Evolutionary conservation across 306 rosid species (phyloP).

Genomic region (Coriaria nepalensis): DNA sequence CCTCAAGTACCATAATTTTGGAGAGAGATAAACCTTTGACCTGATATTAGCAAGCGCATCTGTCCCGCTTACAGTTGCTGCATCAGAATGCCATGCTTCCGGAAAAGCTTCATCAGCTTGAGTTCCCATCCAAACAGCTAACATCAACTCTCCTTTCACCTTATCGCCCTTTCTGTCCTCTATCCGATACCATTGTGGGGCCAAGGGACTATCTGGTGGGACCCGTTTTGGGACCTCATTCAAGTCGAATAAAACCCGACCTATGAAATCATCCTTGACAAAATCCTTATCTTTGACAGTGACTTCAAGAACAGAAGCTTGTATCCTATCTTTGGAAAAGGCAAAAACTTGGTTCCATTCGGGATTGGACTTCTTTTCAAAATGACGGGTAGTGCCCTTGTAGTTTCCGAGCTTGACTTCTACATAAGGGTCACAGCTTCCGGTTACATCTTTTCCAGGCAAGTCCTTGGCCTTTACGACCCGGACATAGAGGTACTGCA

Average conservation of each 20-base stretch:
- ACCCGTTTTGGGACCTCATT: constrained; percentile 45
- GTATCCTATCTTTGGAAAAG: constrained; percentile 45
- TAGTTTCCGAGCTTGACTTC: constrained; percentile 53
- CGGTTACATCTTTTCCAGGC: too few relatives aligned
- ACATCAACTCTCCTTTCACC: constrained; percentile 46
- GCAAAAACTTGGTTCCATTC: constrained; percentile 63
- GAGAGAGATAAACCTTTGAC: constrained; percentile 54
- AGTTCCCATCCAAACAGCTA: constrained; percentile 39
- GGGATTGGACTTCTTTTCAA: constrained; percentile 47
- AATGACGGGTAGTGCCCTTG: constrained; percentile 50
- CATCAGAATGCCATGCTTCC: constrained; percentile 58
- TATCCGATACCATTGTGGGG: constrained; percentile 54
- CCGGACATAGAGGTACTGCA: constrained; percentile 59
- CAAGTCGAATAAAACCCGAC: constrained; percentile 37
- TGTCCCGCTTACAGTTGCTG: constrained; percentile 42
- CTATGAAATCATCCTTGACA: constrained; percentile 50
- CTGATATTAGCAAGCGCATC: constrained; percentile 55
- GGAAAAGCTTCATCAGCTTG: constrained; percentile 34
- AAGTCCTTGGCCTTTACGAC: constrained; percentile 44
- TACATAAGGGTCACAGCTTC: constrained; percentile 23
- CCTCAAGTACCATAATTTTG: constrained; percentile 69
- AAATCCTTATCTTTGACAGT: constrained; percentile 49
- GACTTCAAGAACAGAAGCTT: constrained; percentile 45
- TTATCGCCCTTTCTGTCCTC: constrained; percentile 42
- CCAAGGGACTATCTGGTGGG: constrained; percentile 51